Percentiles rank a stretch among this genome's conserved stretches.
phyloP scores from a whole-genome alignment of 371 early-diverging fungal genomes.

The Blastocladiella emersonii region DNA sequence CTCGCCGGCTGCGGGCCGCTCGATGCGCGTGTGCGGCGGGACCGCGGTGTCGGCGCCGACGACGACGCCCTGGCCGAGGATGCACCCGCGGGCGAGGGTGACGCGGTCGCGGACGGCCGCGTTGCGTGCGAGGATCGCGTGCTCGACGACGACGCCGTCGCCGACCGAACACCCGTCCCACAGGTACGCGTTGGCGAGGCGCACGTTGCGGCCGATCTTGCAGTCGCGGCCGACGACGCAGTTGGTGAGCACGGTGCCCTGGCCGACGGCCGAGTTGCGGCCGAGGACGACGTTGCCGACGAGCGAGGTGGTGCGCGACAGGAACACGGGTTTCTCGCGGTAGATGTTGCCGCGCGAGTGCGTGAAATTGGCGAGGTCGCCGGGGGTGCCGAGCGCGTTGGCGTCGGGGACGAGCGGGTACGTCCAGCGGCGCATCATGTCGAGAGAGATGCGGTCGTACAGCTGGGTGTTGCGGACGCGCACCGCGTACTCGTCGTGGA shows the following conservation, averaged over 20 bases:
- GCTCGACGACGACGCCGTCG: slow-evolving; percentile 42
- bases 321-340: background rate
- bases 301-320: slow-evolving; percentile 49
- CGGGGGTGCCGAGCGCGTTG: slow-evolving; percentile 29
- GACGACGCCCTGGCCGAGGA: slow-evolving; percentile 38
- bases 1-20: slow-evolving; percentile 23
- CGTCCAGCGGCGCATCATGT: slow-evolving; percentile 79
- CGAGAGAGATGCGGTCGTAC: slow-evolving; percentile 71
- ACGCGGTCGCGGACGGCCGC: slow-evolving; percentile 50
- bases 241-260: slow-evolving; percentile 48
- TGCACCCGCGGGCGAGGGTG: slow-evolving; percentile 46
- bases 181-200: slow-evolving; percentile 62
- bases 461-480: slow-evolving; percentile 63
- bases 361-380: background rate
- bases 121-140: slow-evolving; percentile 59
- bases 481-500: slow-evolving; percentile 68
- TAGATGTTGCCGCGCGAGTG: background rate
- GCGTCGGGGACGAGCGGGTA: slow-evolving; percentile 88
- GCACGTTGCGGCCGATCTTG: slow-evolving; percentile 56
- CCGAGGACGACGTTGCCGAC: slow-evolving; percentile 74
- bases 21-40: slow-evolving; percentile 48
- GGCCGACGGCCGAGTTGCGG: slow-evolving; percentile 54
- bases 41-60: slow-evolving; percentile 64
- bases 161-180: slow-evolving; percentile 64
- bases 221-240: slow-evolving; percentile 76